Conservation (phyloP, 768 basidiomycete genomes). For the Termitomyces sp. region DNA sequence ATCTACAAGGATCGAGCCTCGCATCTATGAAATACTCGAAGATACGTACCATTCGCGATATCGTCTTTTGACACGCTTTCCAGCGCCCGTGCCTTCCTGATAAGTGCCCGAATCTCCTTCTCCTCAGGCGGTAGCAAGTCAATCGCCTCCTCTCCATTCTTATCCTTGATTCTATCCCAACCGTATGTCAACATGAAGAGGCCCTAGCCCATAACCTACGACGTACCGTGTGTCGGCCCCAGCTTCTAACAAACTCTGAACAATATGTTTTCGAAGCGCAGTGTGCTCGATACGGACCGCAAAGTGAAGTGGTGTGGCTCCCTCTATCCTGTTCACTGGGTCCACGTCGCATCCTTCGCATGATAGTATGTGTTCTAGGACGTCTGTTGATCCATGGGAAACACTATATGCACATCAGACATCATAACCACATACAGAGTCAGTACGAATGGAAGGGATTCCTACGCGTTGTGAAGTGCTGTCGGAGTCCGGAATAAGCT, state of each 20-base stretch:
- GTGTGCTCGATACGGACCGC: constrained; percentile 53
- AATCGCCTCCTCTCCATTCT: constrained; percentile 50
- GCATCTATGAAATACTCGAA: background rate
- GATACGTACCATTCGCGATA: constrained; percentile 52
- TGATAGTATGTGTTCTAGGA: constrained; percentile 68
- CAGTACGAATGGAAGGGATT: background rate
- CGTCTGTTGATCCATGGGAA: constrained; percentile 49
- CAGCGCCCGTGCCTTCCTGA: constrained; percentile 51
- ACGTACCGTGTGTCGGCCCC: constrained; percentile 68
- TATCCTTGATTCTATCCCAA: constrained; percentile 60
- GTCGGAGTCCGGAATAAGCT: background rate
- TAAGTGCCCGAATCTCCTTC: constrained; percentile 39
- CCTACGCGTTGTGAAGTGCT: constrained; percentile 72
- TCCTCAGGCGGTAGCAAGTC: constrained; percentile 55
- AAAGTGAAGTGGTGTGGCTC: constrained; percentile 75
- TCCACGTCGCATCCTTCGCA: constrained; percentile 81
- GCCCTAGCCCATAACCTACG: background rate
- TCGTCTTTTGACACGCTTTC: constrained; percentile 51
- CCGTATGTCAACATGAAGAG: background rate
- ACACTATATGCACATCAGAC: constrained; percentile 29
- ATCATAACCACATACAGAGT: background rate
- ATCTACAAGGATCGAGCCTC: constrained; percentile 4
- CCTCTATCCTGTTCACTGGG: constrained; percentile 61
- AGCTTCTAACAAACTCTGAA: constrained; percentile 68
- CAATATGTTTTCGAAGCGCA: constrained; percentile 48